Base-by-base conservation (phyloP, 148 eudicot genomes). In the Fagopyrum tataricum region DNA sequence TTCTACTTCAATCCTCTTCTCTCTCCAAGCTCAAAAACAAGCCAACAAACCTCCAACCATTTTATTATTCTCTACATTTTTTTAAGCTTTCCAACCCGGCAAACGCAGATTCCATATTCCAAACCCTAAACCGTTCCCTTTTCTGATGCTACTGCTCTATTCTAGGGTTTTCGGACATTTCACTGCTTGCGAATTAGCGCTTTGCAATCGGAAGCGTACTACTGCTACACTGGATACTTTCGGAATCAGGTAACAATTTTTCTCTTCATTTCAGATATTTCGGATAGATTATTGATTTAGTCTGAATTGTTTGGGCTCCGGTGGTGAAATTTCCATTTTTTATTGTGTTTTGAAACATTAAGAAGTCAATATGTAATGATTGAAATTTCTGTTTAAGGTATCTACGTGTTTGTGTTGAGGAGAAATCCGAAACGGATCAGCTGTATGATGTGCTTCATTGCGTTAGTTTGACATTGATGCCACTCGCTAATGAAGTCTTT, bases 41-140 rank as follows among this genome's bases (percentile, higher is more conserved):
- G 37, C 37, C 37, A 31, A 31, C 37, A 31, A 31, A 58, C 64
- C 64, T 23, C 37, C 24, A 58, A 58, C 37, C 37, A 20, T 18
- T 26, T 31, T 62, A 31, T 31, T 26, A 62, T 62, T 55, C 61
- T 21, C 26, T 55, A 7, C 24, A 62, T 31, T 26, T 37, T 62
- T 62, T 31, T 14, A 44, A 6, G 68, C 43, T 62, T 62, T 62
- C 68, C 68, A 37, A 37, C 18, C 68, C 42, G 42, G 68, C 68
- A 62, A 31, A 31, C 68, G 68, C 24, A 62, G 42, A 62, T 62
- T 62, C 68, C 68, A 62, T 26, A 62, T 62, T 62, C 68, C 68
- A 62, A 62, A 62, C 41, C 49, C 68, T 62, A 31, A 61, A 14
- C 37, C 18, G 4, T 62, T 62, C 6, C 68, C 23, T 58, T 23